These are phyloP conservation scores for Citrullus amarus DNA, from an alignment of 306 rosid genomes.

Conservation along the genomic window DNA sequence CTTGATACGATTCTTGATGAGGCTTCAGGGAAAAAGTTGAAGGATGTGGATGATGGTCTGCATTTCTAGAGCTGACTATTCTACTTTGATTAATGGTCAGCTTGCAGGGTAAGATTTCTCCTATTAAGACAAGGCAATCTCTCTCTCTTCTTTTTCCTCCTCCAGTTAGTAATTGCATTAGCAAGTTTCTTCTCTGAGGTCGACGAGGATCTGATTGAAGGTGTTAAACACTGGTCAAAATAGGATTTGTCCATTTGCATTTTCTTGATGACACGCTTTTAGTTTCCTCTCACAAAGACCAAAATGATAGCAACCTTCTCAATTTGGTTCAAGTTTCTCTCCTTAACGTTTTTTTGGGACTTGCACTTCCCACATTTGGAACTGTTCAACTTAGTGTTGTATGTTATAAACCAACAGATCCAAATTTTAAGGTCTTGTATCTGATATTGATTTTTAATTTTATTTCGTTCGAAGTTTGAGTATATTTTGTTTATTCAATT, in stretches of 20 bases:
- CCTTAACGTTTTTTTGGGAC: neutral
- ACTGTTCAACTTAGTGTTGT: neutral
- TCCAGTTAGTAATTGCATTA: neutral
- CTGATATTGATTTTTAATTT: neutral
- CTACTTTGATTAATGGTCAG: neutral
- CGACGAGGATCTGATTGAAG: neutral
- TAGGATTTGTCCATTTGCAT: neutral
- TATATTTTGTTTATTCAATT: neutral
- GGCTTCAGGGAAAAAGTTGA: no score
- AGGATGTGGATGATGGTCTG: no score
- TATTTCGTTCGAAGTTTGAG: neutral
- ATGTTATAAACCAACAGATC: neutral
- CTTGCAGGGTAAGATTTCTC: neutral
- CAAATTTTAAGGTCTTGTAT: neutral
- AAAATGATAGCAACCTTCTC: neutral
- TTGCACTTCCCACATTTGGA: neutral
- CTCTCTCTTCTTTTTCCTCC: neutral
- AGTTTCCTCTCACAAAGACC: neutral
- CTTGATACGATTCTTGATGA: no score
- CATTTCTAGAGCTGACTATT: no score
- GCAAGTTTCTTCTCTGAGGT: neutral
- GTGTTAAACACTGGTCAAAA: neutral
- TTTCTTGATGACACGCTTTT: neutral
- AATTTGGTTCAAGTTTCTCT: neutral
- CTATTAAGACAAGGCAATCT: neutral